phyloP scores from a whole-genome alignment of 2,329 filamentous ascomycete species.

The Fusarium udum region DNA sequence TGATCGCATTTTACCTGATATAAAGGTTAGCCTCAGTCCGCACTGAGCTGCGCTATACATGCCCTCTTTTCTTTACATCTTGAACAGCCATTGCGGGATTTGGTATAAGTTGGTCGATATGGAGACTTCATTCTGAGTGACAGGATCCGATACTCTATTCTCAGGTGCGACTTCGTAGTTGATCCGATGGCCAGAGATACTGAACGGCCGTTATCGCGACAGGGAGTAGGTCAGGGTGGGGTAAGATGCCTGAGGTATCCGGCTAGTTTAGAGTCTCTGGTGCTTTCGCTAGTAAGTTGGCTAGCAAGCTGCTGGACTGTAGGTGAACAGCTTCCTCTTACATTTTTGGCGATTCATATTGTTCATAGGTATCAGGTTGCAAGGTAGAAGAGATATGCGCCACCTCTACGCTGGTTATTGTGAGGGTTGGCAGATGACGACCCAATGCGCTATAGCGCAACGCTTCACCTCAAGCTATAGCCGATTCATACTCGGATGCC shows the following conservation, averaged over 20 bases:
- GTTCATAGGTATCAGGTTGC: not conserved
- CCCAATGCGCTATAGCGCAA: no score
- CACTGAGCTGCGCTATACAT: not conserved
- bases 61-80: not conserved
- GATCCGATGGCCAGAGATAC: not conserved
- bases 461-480: no score
- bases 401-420: not conserved
- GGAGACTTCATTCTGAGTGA: not conserved
- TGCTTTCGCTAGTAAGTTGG: not conserved
- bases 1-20: not conserved
- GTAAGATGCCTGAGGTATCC: not conserved
- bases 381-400: rapidly evolving
- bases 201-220: not conserved
- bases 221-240: not conserved
- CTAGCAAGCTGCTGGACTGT: not conserved
- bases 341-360: not conserved
- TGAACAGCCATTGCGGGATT: not conserved
- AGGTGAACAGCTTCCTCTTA: not conserved
- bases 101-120: not conserved
- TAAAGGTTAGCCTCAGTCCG: not conserved
- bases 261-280: not conserved
- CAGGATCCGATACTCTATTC: not conserved
- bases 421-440: no score
- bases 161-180: not conserved
- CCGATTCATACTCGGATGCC: not conserved